These are phyloP conservation scores for Trypanosoma vivax DNA, from an alignment of 208 protist species.

Conservation along the genomic window DNA sequence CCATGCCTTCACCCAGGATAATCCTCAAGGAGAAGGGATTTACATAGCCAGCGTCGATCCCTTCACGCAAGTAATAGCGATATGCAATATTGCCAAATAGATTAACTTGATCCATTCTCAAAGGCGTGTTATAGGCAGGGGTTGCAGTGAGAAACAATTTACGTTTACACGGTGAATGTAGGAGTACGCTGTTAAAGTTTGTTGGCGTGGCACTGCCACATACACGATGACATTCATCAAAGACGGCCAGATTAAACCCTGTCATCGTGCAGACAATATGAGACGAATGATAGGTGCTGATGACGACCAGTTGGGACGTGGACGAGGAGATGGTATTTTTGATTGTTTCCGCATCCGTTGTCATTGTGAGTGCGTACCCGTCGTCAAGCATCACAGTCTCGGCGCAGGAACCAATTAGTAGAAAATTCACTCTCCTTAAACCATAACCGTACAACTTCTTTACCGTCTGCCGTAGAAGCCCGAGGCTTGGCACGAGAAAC, in stretches of 20 bases:
- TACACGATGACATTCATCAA: conserved; percentile 80
- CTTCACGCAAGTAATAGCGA: conserved; percentile 74
- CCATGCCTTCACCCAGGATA: conserved; percentile 37
- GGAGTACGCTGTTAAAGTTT: conserved; percentile 66
- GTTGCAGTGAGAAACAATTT: conserved; percentile 72
- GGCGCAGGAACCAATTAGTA: conserved; percentile 60
- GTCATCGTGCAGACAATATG: conserved; percentile 36
- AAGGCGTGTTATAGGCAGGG: conserved; percentile 70
- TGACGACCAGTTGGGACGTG: conserved; percentile 26
- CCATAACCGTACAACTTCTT: conserved; percentile 62
- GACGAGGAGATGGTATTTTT: conserved; percentile 28
- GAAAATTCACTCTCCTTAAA: conserved; percentile 30
- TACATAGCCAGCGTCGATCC: conserved; percentile 66
- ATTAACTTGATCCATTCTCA: conserved; percentile 58
- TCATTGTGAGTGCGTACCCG: conserved; percentile 32
- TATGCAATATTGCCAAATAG: conserved; percentile 72
- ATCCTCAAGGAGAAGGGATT: conserved; percentile 66
- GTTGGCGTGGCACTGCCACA: conserved; percentile 55
- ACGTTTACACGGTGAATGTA: conserved; percentile 30
- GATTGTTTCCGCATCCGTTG: conserved; percentile 45
- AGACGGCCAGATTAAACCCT: conserved; percentile 49
- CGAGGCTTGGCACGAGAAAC: conserved; percentile 67
- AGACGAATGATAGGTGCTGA: conserved; percentile 78
- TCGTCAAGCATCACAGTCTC: conserved; percentile 28
- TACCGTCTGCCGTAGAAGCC: conserved; percentile 62